Base-by-base conservation (phyloP, 805 yeast genomes). In the Ogataea angusta region DNA sequence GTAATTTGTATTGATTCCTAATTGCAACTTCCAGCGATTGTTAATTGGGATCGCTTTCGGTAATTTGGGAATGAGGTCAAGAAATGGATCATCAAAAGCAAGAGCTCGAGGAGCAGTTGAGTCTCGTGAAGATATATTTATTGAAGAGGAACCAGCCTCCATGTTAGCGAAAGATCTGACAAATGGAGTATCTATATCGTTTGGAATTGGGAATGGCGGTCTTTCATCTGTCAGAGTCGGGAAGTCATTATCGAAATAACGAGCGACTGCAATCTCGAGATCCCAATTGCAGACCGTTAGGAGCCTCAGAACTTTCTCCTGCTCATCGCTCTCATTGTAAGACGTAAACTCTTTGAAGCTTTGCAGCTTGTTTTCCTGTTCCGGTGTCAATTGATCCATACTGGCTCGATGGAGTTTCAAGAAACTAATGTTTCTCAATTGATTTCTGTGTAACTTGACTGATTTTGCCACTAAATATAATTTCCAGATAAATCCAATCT, bases 171-270 rank as follows among this genome's bases (percentile, higher is more conserved):
- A 34, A 6, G 16, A 13, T 18, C 16, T 30, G 26, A 17, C 23
- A 30, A 10, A 31, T 2, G 33, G n/a, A 14, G 32, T 2, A 15
- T 17, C 6, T 14, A 30, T 7, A 14, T 15, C 16, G n/a, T 14
- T 42, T 9, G 46, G 42, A 12, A 36, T 14, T 7, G 45, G 14
- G 9, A 33, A 6, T 10, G 35, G 29, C 5, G 40, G 36, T 10
- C 49, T 44, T 26, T 52, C 53, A 18, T 54, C 58, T 10, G 53
- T 38, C 12, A 60, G 32, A 1, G 61, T 51, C 3, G 66, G 66
- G 61, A 76, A 67, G 36, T 70, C 67, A 14, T 72, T 74, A 50
- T 83, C 90, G 54, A 80, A 80, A 56, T 70, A 83, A 36, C 77
- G 69, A 3, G 82, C 72, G 23, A 81, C 60, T 1, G 88, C 78